Percentiles rank a stretch among this genome's conserved stretches.
Conservation (phyloP, 495 filamentous ascomycete species). For the Staphylotrichum tortipilum region DNA sequence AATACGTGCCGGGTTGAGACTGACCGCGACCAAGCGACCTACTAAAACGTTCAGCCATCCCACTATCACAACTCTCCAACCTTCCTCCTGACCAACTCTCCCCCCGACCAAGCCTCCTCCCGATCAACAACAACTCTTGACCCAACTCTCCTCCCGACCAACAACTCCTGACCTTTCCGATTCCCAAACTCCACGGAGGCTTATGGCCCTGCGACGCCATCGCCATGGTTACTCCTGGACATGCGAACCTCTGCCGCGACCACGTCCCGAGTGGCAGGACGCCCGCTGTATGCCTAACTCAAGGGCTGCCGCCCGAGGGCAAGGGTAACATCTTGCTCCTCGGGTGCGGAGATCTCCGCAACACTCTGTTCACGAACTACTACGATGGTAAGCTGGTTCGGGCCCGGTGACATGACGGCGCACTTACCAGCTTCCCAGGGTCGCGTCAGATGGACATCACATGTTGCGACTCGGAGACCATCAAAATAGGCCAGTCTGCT, state of each 20-base stretch:
- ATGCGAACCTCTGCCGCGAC: background rate
- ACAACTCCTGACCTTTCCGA: too few species aligned
- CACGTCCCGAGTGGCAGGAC: constrained; percentile 23
- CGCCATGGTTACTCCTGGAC: background rate
- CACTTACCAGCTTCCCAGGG: background rate
- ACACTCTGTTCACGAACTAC: constrained; percentile 25
- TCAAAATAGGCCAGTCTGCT: constrained; percentile 17
- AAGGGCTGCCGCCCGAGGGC: constrained; percentile 19
- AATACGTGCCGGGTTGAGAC: too few species aligned
- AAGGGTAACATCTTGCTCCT: constrained; percentile 27
- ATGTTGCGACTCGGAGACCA: constrained; percentile 20
- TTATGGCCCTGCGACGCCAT: background rate
- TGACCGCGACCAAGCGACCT: too few species aligned
- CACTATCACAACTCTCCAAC: background rate
- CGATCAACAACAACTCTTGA: too few species aligned
- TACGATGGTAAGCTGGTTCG: constrained; percentile 13
- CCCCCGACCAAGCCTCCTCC: too few species aligned
- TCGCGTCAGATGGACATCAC: constrained; percentile 25
- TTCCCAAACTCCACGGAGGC: too few species aligned
- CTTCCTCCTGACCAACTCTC: background rate
- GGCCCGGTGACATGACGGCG: background rate
- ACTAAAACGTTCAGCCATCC: too few species aligned
- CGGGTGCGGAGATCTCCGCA: constrained; percentile 25
- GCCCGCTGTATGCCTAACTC: constrained; percentile 22
- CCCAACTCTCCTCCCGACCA: too few species aligned